Base-by-base conservation (phyloP, 1,284 basidiomycete species). In the Cerrena zonata region DNA sequence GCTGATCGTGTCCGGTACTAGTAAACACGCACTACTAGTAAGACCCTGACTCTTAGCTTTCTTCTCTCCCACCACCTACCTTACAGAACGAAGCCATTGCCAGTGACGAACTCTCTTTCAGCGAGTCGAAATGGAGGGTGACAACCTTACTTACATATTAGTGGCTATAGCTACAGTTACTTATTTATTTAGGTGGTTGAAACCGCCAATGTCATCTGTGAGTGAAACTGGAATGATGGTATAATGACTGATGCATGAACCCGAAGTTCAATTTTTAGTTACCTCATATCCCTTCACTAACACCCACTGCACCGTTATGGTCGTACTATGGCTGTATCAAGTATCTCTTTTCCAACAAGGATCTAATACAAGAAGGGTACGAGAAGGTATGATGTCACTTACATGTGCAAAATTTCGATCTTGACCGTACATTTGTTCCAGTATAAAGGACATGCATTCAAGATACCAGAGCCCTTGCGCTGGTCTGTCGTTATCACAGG, bases 401-500 rank as follows among this genome's bases (percentile, higher is more conserved):
- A n/a, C n/a, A n/a, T n/a, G n/a, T n/a, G n/a, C n/a, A n/a, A n/a
- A n/a, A n/a, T n/a, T n/a, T n/a, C n/a, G n/a, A n/a, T n/a, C n/a
- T n/a, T n/a, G n/a, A n/a, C n/a, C n/a, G n/a, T n/a, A n/a, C n/a
- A n/a, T 25, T 19, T 46, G 38, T 23, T 27, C 3, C 40, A 55
- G 53, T 55, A 55, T 38, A 53, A 52, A 21, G 46, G 34, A n/a
- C 18, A 48, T 3, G 52, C 55, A 10, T 62, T 61, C 46, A 56
- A 59, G 44, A 30, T 63, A 10, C 61, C 61, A 4, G 40, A 49
- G n/a, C 18, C 56, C 2, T 48, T 43, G 25, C 47, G 51, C 12
- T 61, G 55, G 59, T 22, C 49, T 3, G 41, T 61, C 41, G 37
- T 58, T 13, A 56, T 63, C 5, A 58, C 54, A 15, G 48, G 42